Percentiles rank a stretch among this genome's conserved stretches.
Conservation (phyloP, 495 filamentous ascomycete genomes). For the Penicillium alfredii region DNA sequence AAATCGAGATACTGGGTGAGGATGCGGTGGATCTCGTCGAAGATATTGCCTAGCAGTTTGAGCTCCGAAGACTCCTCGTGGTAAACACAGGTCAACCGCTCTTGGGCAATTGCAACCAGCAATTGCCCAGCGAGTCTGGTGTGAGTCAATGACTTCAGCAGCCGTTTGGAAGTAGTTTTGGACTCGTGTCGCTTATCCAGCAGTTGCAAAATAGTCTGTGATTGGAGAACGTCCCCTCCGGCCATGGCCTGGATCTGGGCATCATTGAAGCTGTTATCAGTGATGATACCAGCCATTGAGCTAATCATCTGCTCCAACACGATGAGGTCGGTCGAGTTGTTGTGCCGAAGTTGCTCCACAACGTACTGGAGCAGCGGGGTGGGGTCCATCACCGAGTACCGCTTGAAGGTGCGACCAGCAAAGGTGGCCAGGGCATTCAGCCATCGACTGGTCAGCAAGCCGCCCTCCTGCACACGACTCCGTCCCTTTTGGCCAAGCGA, state of each 20-base stretch:
- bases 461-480: constrained; percentile 73
- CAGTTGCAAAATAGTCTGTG: constrained; percentile 69
- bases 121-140: constrained; percentile 67
- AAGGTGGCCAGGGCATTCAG: constrained; percentile 78
- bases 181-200: constrained; percentile 72
- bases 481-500: constrained; percentile 68
- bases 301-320: constrained; percentile 81
- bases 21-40: constrained; percentile 83
- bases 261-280: constrained; percentile 80
- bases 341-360: constrained; percentile 68
- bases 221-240: constrained; percentile 71
- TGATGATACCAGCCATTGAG: constrained; percentile 87
- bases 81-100: constrained; percentile 74
- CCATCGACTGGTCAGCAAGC: constrained; percentile 86
- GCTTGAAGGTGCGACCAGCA: constrained; percentile 78
- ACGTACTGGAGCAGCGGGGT: constrained; percentile 86
- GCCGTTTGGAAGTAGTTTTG: constrained; percentile 59
- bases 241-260: constrained; percentile 78
- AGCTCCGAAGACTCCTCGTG: constrained; percentile 60
- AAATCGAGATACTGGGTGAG: constrained; percentile 86
- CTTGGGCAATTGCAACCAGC: constrained; percentile 83
- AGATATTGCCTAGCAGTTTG: constrained; percentile 76
- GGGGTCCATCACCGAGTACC: constrained; percentile 73
- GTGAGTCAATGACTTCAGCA: constrained; percentile 73
- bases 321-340: constrained; percentile 79